Evolutionary conservation across 129 eudicot species (phyloP), one percentile per base, ranked within the genome.

Genomic region (Cynara cardunculus): DNA sequence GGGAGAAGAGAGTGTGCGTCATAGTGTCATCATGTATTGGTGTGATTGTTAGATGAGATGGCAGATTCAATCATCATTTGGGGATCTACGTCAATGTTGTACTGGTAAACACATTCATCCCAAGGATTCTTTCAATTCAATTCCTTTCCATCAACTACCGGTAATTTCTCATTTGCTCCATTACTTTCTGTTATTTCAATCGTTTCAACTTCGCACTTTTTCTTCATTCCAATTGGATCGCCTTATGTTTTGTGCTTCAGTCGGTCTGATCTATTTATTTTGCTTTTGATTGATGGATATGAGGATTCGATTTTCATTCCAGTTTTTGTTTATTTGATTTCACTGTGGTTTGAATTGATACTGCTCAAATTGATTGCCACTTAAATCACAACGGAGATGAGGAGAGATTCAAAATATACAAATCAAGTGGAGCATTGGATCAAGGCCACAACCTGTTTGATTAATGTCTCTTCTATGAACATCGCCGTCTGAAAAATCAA

Each of bases 161-260:
- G 81, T 56, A 82, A 81, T 41, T 19, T 74, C 65, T 56, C 24
- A 2, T 31, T 31, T n/a, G n/a, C n/a, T n/a, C n/a, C n/a, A n/a
- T 34, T 34, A 34, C 39, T 34, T 34, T 34, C 5, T 34, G 39
- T 34, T 34, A 34, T 31, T 70, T 71, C 22, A 25, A 5, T 18
- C 24, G 16, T 8, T 62, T 72, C 49, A n/a, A 44, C 25, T 7
- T 53, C 46, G 24, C 32, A 18, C 26, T 3, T 30, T 2, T n/a
- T 71, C 22, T 32, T 37, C 34, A 32, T 32, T 11, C 49, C 16
- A n/a, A 32, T 71, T 32, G 5, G 26, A 71, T 35, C 28, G 59
- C 59, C 7, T 21, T 35, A 10, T 71, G 28, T 21, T 31, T 16
- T n/a, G n/a, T n/a, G n/a, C n/a, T n/a, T n/a, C n/a, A n/a, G n/a